phyloP scores from a whole-genome alignment of 306 rosid species.

The Malus sylvestris region DNA sequence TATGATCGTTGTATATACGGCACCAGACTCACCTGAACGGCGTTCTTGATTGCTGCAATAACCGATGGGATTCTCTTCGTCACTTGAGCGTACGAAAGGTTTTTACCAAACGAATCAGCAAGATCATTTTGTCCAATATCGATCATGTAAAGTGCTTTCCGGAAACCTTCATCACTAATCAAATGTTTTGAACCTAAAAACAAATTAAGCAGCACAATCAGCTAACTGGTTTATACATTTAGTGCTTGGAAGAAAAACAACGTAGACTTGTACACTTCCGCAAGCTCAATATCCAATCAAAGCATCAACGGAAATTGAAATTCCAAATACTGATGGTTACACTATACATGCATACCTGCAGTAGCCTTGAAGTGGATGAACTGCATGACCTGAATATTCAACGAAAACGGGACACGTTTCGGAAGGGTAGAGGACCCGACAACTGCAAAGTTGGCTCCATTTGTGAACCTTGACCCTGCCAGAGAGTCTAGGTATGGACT shows the following conservation, averaged over 20 bases:
- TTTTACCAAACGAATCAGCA: constrained; percentile 62
- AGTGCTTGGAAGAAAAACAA: neutral
- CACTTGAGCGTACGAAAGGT: constrained; percentile 49
- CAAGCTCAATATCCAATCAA: neutral
- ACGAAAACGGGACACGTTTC: constrained; percentile 67
- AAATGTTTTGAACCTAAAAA: constrained; percentile 38
- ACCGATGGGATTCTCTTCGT: constrained; percentile 52
- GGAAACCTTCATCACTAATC: constrained; percentile 51
- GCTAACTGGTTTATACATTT: neutral
- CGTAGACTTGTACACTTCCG: neutral
- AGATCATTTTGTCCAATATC: constrained; percentile 94
- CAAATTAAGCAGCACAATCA: neutral
- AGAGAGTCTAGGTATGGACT: constrained; percentile 72
- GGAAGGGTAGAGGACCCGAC: constrained; percentile 89
- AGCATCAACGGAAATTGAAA: neutral
- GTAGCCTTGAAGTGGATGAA: constrained; percentile 61
- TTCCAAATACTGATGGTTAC: neutral
- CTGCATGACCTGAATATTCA: constrained; percentile 83
- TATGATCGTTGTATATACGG: neutral
- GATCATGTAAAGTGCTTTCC: constrained; percentile 74
- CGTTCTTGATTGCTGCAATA: constrained; percentile 53
- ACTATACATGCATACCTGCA: constrained; percentile 34
- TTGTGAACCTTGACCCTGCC: constrained; percentile 53
- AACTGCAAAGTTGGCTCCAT: constrained; percentile 90
- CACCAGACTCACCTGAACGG: constrained; percentile 43